Percentiles rank a stretch among this genome's conserved stretches.
Evolutionary conservation across 2,329 filamentous ascomycete species (phyloP).

Genomic region (Amphichorda felina): DNA sequence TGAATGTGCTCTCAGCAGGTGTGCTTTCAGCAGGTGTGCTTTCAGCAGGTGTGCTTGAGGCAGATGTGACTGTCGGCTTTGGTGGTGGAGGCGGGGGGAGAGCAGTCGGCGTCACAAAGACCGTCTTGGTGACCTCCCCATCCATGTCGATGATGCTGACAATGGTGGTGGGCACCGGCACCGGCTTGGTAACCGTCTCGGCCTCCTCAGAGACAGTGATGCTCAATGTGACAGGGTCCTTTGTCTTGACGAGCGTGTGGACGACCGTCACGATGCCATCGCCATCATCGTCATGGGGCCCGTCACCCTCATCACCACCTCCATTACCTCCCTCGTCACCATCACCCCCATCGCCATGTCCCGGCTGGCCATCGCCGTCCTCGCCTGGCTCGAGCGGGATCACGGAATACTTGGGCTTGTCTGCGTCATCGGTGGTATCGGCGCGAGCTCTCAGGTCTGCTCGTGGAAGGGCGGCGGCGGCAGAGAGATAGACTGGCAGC

Average conservation of each 20-base stretch:
- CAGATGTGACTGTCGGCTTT: constrained; percentile 3
- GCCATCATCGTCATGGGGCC: constrained; percentile 6
- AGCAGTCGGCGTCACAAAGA: constrained; percentile 14
- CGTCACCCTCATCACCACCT: constrained; percentile 3
- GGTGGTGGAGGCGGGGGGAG: constrained; percentile 5
- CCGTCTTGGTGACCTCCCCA: constrained; percentile 10
- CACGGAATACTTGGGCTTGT: constrained; percentile 23
- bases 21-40: constrained; percentile 1
- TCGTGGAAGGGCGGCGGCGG: constrained; percentile 13
- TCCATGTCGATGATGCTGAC: constrained; percentile 18
- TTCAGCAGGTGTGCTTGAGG: constrained; percentile 1
- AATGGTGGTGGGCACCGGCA: constrained; percentile 15
- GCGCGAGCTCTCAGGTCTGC: constrained; percentile 12
- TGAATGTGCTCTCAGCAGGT: constrained; percentile 2
- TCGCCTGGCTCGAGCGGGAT: constrained; percentile 23
- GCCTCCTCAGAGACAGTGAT: constrained; percentile 8
- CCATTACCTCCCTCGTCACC: constrained; percentile 4
- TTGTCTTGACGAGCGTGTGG: constrained; percentile 18
- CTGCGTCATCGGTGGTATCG: constrained; percentile 2
- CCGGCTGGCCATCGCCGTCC: constrained; percentile 7
- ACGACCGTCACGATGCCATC: constrained; percentile 18
- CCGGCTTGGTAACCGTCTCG: constrained; percentile 14
- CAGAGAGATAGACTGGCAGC: constrained; percentile 9
- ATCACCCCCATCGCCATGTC: constrained; percentile 4
- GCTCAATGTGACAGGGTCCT: constrained; percentile 13